phyloP scores from a whole-genome alignment of 2,329 filamentous ascomycete species.

The Nannizziopsis barbatae region DNA sequence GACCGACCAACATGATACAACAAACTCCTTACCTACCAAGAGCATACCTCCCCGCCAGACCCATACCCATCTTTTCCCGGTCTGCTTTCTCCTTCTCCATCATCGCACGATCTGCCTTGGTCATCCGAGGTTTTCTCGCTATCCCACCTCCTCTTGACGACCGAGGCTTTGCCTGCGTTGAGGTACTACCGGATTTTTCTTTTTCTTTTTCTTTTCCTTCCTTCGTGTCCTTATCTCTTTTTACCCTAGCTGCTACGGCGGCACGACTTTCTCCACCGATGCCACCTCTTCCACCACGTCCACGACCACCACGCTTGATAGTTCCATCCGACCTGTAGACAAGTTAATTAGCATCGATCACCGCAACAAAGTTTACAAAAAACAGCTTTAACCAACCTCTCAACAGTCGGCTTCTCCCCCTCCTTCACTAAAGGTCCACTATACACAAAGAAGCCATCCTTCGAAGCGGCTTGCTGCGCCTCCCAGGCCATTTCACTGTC shows the following conservation, averaged over 20 bases:
- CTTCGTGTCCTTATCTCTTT: neutral
- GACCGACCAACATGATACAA: neutral
- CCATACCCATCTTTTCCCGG: constrained; percentile 14
- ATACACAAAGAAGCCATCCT: constrained; percentile 97
- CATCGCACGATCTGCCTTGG: constrained; percentile 14
- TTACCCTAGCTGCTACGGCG: constrained; percentile 1
- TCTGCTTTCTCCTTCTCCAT: constrained; percentile 17
- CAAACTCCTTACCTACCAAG: neutral
- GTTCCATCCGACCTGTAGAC: constrained; percentile 55
- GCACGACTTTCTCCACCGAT: constrained; percentile 6
- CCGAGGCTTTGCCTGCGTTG: neutral
- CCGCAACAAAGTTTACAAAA: constrained; percentile 21
- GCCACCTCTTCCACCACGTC: constrained; percentile 40
- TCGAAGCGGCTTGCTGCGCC: constrained; percentile 82
- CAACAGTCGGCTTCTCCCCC: constrained; percentile 61
- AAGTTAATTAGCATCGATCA: constrained; percentile 20
- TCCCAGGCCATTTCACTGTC: constrained; percentile 94
- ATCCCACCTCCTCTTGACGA: neutral
- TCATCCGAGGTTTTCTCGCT: constrained; percentile 15
- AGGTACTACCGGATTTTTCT: neutral
- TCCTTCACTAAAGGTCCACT: constrained; percentile 82
- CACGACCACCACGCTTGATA: constrained; percentile 49
- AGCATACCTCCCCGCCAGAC: constrained; percentile 11
- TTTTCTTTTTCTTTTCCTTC: constrained; percentile 4
- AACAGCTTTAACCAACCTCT: constrained; percentile 40